phyloP scores from a whole-genome alignment of 805 yeast genomes.

The Lipomyces japonicus region DNA sequence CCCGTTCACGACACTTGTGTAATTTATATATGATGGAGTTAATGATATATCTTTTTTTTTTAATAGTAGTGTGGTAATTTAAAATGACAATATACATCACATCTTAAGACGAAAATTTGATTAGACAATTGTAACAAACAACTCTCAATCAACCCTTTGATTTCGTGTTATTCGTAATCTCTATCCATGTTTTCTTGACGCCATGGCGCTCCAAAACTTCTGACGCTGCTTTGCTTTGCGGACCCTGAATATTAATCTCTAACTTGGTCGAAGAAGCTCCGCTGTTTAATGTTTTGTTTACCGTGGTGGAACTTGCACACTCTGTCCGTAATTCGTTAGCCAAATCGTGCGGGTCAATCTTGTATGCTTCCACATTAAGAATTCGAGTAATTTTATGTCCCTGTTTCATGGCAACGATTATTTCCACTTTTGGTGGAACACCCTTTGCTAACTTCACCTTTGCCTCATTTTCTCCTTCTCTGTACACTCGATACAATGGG shows the following conservation, averaged over 20 bases:
- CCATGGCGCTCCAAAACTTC: conserved; percentile 61
- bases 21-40: too few species aligned
- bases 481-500: conserved; percentile 46
- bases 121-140: too few species aligned
- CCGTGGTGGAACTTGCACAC: conserved; percentile 86
- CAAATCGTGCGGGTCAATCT: conserved; percentile 59
- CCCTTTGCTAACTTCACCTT: conserved; percentile 54
- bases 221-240: conserved; percentile 64
- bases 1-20: too few species aligned
- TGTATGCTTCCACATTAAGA: conserved; percentile 62
- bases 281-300: conserved; percentile 36
- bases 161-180: conserved; percentile 47
- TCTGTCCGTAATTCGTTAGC: conserved; percentile 67
- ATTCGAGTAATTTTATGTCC: conserved; percentile 82
- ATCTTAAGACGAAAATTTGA: too few species aligned
- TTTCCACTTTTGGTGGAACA: conserved; percentile 57
- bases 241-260: conserved; percentile 88
- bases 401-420: conserved; percentile 69
- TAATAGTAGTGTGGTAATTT: too few species aligned
- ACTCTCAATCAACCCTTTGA: too few species aligned
- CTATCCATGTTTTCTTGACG: conserved; percentile 61
- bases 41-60: too few species aligned
- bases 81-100: too few species aligned
- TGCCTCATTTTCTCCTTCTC: conserved; percentile 44
- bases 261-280: conserved; percentile 50